A percentile compares a stretch with the other conserved stretches of the same genome.
phyloP scores from a whole-genome alignment of 2,329 filamentous ascomycete genomes.

The Colletotrichum tofieldiae region DNA sequence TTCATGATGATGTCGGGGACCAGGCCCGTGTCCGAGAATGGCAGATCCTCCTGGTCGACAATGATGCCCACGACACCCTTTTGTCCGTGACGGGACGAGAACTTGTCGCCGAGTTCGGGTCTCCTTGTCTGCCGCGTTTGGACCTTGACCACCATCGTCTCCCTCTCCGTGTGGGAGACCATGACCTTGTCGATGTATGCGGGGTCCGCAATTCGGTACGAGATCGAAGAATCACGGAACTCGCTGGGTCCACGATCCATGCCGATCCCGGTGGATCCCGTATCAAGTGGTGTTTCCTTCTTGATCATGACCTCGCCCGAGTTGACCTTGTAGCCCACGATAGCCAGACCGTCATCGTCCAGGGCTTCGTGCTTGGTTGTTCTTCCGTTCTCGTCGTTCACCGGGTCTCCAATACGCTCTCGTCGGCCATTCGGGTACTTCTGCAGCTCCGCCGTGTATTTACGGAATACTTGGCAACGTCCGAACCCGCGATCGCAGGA shows the following conservation, averaged over 20 bases:
- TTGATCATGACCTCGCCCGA: constrained; percentile 90
- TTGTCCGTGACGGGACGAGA: constrained; percentile 97
- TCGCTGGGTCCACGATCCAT: constrained; percentile 75
- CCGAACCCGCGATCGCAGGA: constrained; percentile 96
- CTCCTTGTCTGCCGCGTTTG: constrained; percentile 96
- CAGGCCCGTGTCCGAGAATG: constrained; percentile 91
- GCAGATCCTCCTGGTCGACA: constrained; percentile 96
- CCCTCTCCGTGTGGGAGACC: constrained; percentile 89
- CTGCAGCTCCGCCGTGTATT: constrained; percentile 89
- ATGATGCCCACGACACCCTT: constrained; percentile 99
- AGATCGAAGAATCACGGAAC: constrained; percentile 78
- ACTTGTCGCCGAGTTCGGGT: constrained; percentile 97
- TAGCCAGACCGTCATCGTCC: constrained; percentile 89
- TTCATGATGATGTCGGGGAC: constrained; percentile 99
- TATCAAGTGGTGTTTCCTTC: constrained; percentile 88
- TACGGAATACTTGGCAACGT: constrained; percentile 97
- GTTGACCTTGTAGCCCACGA: constrained; percentile 85
- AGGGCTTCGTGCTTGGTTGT: constrained; percentile 81
- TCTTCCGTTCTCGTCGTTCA: constrained; percentile 70
- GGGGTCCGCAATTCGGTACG: constrained; percentile 87
- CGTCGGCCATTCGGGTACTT: constrained; percentile 87
- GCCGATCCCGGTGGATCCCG: constrained; percentile 80
- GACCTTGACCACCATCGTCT: constrained; percentile 91
- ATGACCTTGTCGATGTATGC: constrained; percentile 97
- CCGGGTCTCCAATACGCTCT: constrained; percentile 75